A percentile compares a stretch with the other conserved stretches of the same genome.
phyloP scores from a whole-genome alignment of 2,329 filamentous ascomycete species.

The Penicillium expansum region DNA sequence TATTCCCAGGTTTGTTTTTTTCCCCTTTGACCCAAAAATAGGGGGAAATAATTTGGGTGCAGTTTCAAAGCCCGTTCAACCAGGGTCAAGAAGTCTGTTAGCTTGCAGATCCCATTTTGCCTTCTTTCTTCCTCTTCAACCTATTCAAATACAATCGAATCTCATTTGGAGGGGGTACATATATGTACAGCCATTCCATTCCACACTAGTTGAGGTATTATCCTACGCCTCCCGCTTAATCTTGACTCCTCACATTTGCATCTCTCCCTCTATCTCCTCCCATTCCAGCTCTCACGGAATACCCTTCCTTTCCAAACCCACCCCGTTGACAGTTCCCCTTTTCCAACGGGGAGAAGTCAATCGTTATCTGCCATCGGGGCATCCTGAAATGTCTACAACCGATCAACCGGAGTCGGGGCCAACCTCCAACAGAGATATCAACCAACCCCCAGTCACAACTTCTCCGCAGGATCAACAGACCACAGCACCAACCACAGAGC shows the following conservation, averaged over 20 bases:
- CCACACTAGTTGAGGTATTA: conserved; percentile 12
- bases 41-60: not conserved
- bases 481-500: not conserved
- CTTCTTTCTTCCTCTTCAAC: conserved; percentile 1
- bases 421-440: conserved; percentile 17
- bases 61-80: not conserved
- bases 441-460: conserved; percentile 14
- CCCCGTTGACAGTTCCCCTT: not conserved
- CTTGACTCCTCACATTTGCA: conserved; percentile 25
- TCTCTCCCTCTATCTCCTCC: conserved; percentile 4
- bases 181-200: not conserved
- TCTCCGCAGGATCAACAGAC: conserved; percentile 13
- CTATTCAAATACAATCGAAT: not conserved
- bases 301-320: not conserved
- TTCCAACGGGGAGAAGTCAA: conserved; percentile 10
- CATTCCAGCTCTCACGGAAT: not conserved
- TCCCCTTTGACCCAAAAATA: not conserved
- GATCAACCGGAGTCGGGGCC: conserved; percentile 23
- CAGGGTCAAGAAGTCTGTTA: not conserved
- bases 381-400: conserved; percentile 24
- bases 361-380: conserved; percentile 16
- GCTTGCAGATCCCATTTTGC: conserved; percentile 9
- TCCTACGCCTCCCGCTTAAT: conserved; percentile 15
- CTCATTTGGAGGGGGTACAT: not conserved
- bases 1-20: not conserved